Evolutionary conservation across 2,329 filamentous ascomycete genomes (phyloP), one percentile per base, ranked within the genome.

Genomic region (Hymenotorrendiella dingleyae): DNA sequence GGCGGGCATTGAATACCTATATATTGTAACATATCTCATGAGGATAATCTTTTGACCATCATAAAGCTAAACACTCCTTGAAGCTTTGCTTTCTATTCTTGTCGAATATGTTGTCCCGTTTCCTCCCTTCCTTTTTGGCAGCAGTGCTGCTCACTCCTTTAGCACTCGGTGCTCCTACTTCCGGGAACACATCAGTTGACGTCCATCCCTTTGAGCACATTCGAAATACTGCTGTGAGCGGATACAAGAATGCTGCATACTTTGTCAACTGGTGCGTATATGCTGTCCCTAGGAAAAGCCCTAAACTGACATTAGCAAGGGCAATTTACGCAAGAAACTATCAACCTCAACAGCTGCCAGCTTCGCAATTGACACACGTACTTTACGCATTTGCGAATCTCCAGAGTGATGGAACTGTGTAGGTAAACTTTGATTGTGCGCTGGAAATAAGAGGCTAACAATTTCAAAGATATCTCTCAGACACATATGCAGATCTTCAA

Each of bases 331-430:
- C 68, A 19, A 75, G 86, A 42, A 77, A 85, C 49, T 87, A 83
- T 58, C 74, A 84, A 43, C 83, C 86, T 0, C 73, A 82, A 39
- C 71, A 87, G 53, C 71, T 94, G 7, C 83, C 83, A 0, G 77
- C 72, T 2, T 70, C 77, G 2, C 70, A 87, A 49, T 67, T 94
- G 39, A 91, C 84, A 0, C 86, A 93, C 55, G 70, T 94, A 2
- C 71, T 94, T 2, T 94, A 78, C 57, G 75, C 88, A 2, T 95
- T 95, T 63, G 84, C 86, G 55, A 90, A 94, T 58, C 64, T 94
- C 14, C 69, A 71, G 7, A 61, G 75, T 0, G 76, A 83, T 40
- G 89, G 89, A 24, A 83, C 86, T 54, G 84, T 91, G 65, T 83
- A 73, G 58, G 71, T 62, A 6, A 11, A 29, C 21, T 16, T 17